These are phyloP conservation scores for Pseudonitzschia pungens DNA, from an alignment of 108 stramenopile species.

Conservation along the genomic window DNA sequence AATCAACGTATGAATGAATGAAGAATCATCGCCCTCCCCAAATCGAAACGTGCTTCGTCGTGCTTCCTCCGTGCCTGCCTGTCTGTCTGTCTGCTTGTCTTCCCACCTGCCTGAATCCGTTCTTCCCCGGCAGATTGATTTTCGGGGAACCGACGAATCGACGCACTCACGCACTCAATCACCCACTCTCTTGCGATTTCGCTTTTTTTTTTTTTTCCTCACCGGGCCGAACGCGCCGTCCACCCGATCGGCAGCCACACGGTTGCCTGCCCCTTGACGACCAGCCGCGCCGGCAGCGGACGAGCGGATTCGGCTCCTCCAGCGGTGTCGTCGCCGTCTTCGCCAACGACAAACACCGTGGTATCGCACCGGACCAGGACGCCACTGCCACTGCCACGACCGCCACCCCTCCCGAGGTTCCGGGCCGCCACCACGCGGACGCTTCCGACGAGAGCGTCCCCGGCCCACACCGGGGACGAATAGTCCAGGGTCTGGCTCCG, in stretches of 20 bases:
- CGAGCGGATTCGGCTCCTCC: constrained; percentile 7
- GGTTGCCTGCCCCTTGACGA: constrained; percentile 26
- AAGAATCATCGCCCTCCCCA: too few relatives aligned
- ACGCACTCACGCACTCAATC: too few relatives aligned
- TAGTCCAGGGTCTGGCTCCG: constrained; percentile 67
- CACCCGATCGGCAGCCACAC: constrained; percentile 37
- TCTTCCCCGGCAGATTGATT: too few relatives aligned
- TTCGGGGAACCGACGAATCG: too few relatives aligned
- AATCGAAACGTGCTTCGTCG: too few relatives aligned
- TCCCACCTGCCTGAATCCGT: too few relatives aligned
- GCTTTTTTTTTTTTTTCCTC: too few relatives aligned
- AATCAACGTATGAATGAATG: too few relatives aligned
- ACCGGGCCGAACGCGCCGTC: too few relatives aligned
- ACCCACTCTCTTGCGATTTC: too few relatives aligned
- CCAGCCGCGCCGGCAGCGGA: not conserved
- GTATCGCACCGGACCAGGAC: constrained; percentile 67
- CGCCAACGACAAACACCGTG: constrained; percentile 22
- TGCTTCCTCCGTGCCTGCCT: too few relatives aligned
- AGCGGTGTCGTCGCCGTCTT: not conserved
- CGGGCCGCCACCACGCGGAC: constrained; percentile 50
- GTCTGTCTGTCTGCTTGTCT: too few relatives aligned
- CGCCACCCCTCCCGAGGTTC: constrained; percentile 32
- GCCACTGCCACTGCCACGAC: constrained; percentile 31
- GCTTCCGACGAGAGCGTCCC: constrained; percentile 49
- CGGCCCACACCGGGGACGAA: constrained; percentile 48